Evolutionary conservation across 257 asterid genomes (phyloP).

Genomic region (Solanum neorickii): DNA sequence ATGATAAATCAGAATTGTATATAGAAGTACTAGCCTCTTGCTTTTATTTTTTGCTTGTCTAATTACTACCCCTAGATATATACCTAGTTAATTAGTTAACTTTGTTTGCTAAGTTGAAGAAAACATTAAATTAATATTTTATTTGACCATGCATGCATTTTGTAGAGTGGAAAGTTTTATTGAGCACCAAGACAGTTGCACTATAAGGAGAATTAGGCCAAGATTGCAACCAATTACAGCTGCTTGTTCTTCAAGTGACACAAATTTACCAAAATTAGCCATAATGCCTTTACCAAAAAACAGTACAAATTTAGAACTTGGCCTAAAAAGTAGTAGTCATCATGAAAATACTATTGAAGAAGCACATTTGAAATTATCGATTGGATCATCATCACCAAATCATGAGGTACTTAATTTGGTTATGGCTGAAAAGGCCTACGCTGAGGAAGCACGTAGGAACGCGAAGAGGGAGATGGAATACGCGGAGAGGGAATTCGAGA

Average conservation of each 20-base stretch:
- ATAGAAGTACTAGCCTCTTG: not conserved
- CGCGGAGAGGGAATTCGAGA: slow-evolving; percentile 54
- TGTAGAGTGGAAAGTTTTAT: slow-evolving; percentile 74
- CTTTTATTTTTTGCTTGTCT: not conserved
- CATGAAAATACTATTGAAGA: slow-evolving; percentile 1
- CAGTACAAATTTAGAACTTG: slow-evolving; percentile 40
- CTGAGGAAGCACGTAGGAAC: slow-evolving; percentile 52
- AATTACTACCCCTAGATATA: not conserved
- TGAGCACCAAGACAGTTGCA: slow-evolving; percentile 73
- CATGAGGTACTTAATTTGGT: slow-evolving; percentile 27
- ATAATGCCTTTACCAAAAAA: slow-evolving; percentile 2
- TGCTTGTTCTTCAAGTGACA: slow-evolving; percentile 32
- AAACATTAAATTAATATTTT: not conserved
- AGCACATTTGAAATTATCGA: slow-evolving; percentile 15
- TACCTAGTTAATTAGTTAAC: not conserved
- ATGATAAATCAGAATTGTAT: too few relatives aligned
- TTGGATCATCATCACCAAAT: slow-evolving; percentile 17
- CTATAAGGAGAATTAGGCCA: slow-evolving; percentile 30
- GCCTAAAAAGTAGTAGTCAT: slow-evolving; percentile 9
- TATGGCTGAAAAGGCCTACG: slow-evolving; percentile 55
- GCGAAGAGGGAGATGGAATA: slow-evolving; percentile 45
- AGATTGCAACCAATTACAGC: slow-evolving; percentile 15
- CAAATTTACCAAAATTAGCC: slow-evolving; percentile 4
- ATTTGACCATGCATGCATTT: not conserved
- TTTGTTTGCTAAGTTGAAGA: not conserved